A percentile compares a stretch with the other conserved stretches of the same genome.
phyloP scores from a whole-genome alignment of 1,284 basidiomycete genomes.

The Sporisorium scitamineum region DNA sequence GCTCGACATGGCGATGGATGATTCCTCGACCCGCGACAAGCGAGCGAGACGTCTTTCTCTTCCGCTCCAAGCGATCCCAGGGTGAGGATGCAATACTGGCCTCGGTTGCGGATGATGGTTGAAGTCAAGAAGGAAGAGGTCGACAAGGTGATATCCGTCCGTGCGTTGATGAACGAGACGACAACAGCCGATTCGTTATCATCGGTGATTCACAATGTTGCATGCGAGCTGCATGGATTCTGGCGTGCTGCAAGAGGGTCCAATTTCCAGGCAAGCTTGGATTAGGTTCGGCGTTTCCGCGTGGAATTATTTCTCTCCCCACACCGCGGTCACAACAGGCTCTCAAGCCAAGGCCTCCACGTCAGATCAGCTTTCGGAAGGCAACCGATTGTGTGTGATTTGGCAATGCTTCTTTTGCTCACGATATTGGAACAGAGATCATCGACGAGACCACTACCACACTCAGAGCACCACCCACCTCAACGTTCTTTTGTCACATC shows the following conservation, averaged over 20 bases:
- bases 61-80: too few species aligned
- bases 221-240: background rate
- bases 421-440: background rate
- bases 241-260: slow-evolving; percentile 6
- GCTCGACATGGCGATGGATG: slow-evolving; percentile 22
- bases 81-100: background rate
- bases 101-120: background rate
- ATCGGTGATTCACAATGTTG: background rate
- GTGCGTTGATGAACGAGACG: background rate
- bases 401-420: background rate
- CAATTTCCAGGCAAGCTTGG: background rate
- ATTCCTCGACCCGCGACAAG: background rate
- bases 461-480: background rate
- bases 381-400: background rate
- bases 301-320: slow-evolving; percentile 8
- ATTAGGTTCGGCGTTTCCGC: slow-evolving; percentile 13
- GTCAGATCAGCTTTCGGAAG: slow-evolving; percentile 18
- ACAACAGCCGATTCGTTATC: background rate
- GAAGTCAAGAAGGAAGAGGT: background rate
- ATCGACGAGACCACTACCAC: too few species aligned
- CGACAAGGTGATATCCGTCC: too few species aligned
- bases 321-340: background rate
- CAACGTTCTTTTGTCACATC: background rate
- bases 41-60: too few species aligned
- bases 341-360: slow-evolving; percentile 26